Conservation (phyloP, 108 stramenopile genomes). For the Nannochloropsis gaditana region DNA sequence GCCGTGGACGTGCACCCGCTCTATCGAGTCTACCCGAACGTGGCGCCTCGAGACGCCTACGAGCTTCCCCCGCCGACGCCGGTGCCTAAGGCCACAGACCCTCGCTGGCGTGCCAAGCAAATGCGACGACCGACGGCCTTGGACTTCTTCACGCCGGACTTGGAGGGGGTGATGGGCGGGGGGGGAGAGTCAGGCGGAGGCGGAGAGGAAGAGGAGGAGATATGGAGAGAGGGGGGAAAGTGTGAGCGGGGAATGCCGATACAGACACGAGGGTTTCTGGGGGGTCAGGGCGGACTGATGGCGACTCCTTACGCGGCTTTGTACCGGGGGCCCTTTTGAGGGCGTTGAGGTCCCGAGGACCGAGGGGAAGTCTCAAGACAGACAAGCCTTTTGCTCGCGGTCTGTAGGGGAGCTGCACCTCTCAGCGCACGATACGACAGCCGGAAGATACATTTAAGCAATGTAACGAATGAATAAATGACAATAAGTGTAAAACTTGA, state of each 20-base stretch:
- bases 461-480: too few relatives aligned
- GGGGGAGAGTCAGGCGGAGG: background rate
- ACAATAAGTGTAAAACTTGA: too few relatives aligned
- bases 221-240: background rate
- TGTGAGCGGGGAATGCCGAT: background rate
- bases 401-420: too few relatives aligned
- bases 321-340: background rate
- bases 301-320: background rate
- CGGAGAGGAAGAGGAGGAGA: background rate
- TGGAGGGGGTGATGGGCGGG: background rate
- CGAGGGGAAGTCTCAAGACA: too few relatives aligned
- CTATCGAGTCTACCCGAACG: background rate
- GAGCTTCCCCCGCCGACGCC: background rate
- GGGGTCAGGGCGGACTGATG: background rate
- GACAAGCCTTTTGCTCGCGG: too few relatives aligned
- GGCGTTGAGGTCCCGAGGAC: background rate
- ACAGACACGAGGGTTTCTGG: background rate
- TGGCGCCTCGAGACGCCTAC: background rate
- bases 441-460: too few relatives aligned
- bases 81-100: background rate
- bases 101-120: constrained; percentile 19
- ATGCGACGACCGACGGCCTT: background rate
- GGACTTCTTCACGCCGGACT: background rate
- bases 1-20: background rate
- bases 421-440: too few relatives aligned